These are phyloP conservation scores for Rhododendron williamsianum DNA, from an alignment of 148 eudicot species.

Conservation along the genomic window DNA sequence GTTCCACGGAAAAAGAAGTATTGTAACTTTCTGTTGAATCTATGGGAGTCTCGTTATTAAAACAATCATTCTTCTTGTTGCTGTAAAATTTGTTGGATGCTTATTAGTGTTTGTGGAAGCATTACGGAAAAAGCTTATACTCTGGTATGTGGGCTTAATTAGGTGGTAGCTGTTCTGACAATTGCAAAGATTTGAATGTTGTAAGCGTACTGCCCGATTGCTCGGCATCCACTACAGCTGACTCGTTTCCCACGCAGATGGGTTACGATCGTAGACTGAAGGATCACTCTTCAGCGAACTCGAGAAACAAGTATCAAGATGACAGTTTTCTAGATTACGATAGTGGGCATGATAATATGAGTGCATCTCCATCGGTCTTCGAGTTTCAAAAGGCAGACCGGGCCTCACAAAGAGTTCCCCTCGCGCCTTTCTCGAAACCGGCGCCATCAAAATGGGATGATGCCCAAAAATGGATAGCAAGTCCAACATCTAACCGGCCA, in stretches of 20 bases:
- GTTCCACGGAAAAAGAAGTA: not conserved
- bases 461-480: slow-evolving; percentile 81
- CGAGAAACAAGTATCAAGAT: slow-evolving; percentile 34
- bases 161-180: slow-evolving; percentile 23
- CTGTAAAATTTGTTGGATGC: not conserved
- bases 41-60: not conserved
- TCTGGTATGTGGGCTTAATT: not conserved
- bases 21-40: not conserved
- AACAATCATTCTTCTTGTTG: not conserved
- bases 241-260: slow-evolving; percentile 10
- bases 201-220: slow-evolving; percentile 21
- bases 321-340: slow-evolving; percentile 37
- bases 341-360: slow-evolving; percentile 29
- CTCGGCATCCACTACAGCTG: slow-evolving; percentile 9
- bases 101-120: not conserved
- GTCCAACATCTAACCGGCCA: slow-evolving; percentile 49
- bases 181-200: slow-evolving; percentile 35
- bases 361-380: slow-evolving; percentile 33
- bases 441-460: slow-evolving; percentile 86
- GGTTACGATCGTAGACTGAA: slow-evolving; percentile 6
- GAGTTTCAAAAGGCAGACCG: slow-evolving; percentile 68
- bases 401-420: slow-evolving; percentile 39
- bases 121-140: not conserved
- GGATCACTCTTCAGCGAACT: slow-evolving; percentile 13
- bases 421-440: slow-evolving; percentile 56